These are phyloP conservation scores for Botrytis tulipae DNA, from an alignment of 2,329 filamentous ascomycete genomes.

Conservation along the genomic window DNA sequence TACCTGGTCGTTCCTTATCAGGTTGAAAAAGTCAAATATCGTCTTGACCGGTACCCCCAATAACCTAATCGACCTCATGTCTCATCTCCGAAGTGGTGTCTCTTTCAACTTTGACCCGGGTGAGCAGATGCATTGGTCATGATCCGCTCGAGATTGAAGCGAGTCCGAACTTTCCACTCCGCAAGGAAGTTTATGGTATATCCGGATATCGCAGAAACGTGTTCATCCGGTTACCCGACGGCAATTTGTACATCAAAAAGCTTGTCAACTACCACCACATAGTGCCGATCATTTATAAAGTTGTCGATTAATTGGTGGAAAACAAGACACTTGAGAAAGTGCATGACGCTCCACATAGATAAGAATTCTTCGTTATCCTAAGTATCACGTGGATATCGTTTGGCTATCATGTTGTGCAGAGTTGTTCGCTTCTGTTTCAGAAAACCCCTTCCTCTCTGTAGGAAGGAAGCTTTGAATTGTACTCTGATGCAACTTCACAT, in stretches of 20 bases:
- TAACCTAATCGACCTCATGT: not conserved
- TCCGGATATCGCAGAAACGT: not conserved
- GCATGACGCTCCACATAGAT: not conserved
- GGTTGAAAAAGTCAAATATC: not conserved
- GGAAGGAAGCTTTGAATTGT: not conserved
- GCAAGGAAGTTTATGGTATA: not conserved
- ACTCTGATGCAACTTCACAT: not conserved
- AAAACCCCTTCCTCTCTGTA: not conserved
- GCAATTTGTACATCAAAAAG: not conserved
- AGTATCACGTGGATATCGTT: not conserved
- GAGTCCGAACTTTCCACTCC: not conserved
- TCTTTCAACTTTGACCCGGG: not conserved
- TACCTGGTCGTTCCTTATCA: not conserved
- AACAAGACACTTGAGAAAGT: not conserved
- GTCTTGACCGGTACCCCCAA: not conserved
- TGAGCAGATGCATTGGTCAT: not conserved
- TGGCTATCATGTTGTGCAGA: not conserved
- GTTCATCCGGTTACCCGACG: not conserved
- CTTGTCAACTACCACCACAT: not conserved
- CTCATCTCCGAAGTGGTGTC: not conserved
- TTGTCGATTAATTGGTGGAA: not conserved
- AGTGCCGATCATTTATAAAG: not conserved
- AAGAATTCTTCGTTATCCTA: not conserved
- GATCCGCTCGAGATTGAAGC: not conserved
- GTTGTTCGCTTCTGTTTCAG: not conserved